These are phyloP conservation scores for Exophiala calicioides DNA, from an alignment of 2,329 filamentous ascomycete species.

Conservation along the genomic window DNA sequence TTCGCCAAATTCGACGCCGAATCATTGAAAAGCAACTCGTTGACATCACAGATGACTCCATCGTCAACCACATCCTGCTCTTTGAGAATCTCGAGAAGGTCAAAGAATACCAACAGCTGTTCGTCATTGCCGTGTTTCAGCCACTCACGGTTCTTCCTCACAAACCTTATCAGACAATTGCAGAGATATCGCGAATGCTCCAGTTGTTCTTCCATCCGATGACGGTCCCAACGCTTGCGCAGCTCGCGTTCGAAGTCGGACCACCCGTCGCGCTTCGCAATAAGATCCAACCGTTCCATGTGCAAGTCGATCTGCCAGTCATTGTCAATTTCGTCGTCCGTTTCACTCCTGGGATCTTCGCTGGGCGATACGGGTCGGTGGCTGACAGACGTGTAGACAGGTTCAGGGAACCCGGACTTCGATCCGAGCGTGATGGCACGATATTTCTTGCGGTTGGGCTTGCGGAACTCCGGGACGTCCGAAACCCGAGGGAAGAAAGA, in stretches of 20 bases:
- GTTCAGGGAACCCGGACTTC: constrained; percentile 7
- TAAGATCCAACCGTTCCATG: constrained; percentile 28
- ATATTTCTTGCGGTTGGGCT: constrained; percentile 21
- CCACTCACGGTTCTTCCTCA: constrained; percentile 27
- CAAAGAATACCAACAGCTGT: constrained; percentile 18
- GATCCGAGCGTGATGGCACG: constrained; percentile 16
- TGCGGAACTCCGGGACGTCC: constrained; percentile 26
- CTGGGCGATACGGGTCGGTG: constrained; percentile 26
- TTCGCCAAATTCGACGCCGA: not conserved
- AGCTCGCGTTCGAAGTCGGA: constrained; percentile 23
- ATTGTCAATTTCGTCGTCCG: constrained; percentile 32
- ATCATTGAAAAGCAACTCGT: constrained; percentile 19
- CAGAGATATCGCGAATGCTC: constrained; percentile 28
- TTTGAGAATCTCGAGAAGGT: constrained; percentile 23
- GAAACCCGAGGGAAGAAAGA: constrained; percentile 14
- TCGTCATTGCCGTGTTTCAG: constrained; percentile 18
- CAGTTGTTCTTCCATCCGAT: constrained; percentile 29
- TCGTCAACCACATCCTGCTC: constrained; percentile 24
- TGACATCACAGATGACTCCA: constrained; percentile 22
- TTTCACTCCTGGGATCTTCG: constrained; percentile 29
- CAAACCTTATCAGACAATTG: constrained; percentile 32
- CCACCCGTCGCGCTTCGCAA: constrained; percentile 21
- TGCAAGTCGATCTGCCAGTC: constrained; percentile 27
- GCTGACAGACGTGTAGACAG: constrained; percentile 27
- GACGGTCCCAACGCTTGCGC: constrained; percentile 27